Evolutionary conservation across 257 asterid species (phyloP), one percentile per base, ranked within the genome.

Genomic region (Salvia hispanica): DNA sequence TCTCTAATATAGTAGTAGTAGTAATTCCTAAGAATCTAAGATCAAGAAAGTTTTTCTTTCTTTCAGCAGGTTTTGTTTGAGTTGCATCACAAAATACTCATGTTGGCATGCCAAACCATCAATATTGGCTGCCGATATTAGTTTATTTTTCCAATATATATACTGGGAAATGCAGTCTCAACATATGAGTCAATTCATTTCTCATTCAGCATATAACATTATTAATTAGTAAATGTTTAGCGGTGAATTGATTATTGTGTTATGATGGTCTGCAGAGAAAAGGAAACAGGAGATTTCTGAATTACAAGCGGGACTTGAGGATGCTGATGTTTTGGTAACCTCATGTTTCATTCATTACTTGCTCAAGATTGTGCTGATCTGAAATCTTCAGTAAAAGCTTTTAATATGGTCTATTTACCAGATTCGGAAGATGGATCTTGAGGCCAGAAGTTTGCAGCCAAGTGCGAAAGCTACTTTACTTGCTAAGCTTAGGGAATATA

Each of bases 391-490:
- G 52, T 64, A 65, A 55, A 55, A 25, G 44, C 72, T 61, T 21
- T 25, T 25, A 25, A 59, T 46, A 68, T 69, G 67, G 72, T 43
- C 69, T 43, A 4, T 71, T 44, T 76, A 7, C 76, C 66, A 92
- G 98, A 89, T 89, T 51, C 85, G 91, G 13, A 92, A 92, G 79
- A 87, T 92, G 98, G 96, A 89, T 75, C 95, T 92, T 9, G 98
- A 92, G 79, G 96, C 96, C 28, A 83, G 98, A 79, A 92, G 98
- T 79, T 79, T 92, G 87, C 95, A 81, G 69, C 92, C 98, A 0
- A 85, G 87, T 76, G 64, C 78, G 72, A 94, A 91, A 74, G 96
- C 95, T 70, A 83, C 84, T 46, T 74, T 90, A 13, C 99, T 94
- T 78, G 96, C 99, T 33, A 94, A 94, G 85, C 82, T 94, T 36